Evolutionary conservation across 2,329 filamentous ascomycete species (phyloP).

Genomic region (Cylindrodendrum hubeiense): DNA sequence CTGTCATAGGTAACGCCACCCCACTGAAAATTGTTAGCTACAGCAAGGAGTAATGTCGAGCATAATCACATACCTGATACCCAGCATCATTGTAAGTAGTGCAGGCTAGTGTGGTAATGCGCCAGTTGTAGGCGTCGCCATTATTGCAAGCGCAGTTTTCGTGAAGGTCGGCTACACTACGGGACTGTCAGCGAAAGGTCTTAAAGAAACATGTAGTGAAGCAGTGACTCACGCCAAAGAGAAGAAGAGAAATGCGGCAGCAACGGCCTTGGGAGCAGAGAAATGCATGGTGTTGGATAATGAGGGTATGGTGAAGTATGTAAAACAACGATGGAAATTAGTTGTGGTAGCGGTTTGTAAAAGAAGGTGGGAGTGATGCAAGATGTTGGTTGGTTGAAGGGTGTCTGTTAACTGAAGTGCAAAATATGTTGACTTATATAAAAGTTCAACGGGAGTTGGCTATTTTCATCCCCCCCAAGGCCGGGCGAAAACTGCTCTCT

Average conservation of each 20-base stretch:
- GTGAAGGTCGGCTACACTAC: conserved; percentile 33
- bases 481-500: no score
- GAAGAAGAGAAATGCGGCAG: conserved; percentile 22
- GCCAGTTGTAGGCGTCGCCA: conserved; percentile 35
- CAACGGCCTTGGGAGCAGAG: conserved; percentile 24
- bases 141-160: conserved; percentile 36
- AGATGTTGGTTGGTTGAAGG: no score
- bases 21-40: conserved; percentile 26
- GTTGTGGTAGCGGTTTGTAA: neutral
- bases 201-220: no score
- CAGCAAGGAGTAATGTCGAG: fast-evolving
- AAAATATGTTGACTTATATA: no score
- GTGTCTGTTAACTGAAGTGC: neutral
- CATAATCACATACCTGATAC: conserved; percentile 21
- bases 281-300: conserved; percentile 23
- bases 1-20: conserved; percentile 27
- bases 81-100: conserved; percentile 24
- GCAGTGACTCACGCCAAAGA: conserved; percentile 27
- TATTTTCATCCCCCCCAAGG: no score
- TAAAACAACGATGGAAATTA: neutral
- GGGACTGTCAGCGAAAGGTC: neutral
- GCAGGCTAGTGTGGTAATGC: conserved; percentile 34
- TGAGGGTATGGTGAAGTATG: conserved; percentile 5
- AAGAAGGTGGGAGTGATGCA: neutral
- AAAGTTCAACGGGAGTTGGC: no score